phyloP scores from a whole-genome alignment of 495 filamentous ascomycete species.

The Hyaloscypha bicolor region DNA sequence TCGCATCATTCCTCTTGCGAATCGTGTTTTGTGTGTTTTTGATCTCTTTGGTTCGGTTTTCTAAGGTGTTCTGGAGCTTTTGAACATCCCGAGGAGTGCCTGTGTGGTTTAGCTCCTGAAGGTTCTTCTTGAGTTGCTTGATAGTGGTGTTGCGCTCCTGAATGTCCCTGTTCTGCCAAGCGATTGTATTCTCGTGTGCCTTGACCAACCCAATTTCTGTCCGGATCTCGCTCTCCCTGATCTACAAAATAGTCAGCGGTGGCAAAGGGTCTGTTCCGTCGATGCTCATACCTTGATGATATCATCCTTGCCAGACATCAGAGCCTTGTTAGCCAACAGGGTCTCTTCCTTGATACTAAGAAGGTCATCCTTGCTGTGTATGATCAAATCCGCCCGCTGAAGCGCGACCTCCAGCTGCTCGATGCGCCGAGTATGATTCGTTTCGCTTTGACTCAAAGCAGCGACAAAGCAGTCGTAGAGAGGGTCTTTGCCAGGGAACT shows the following conservation, averaged over 20 bases:
- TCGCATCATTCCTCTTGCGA: too few species aligned
- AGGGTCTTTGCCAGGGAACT: slow-evolving; percentile 2
- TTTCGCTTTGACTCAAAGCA: background rate
- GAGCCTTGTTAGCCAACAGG: background rate
- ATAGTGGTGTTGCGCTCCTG: background rate
- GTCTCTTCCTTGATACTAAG: background rate
- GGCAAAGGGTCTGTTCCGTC: too few species aligned
- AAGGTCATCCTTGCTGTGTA: background rate
- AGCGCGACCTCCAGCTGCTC: background rate
- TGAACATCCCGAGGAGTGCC: background rate
- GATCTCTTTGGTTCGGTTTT: too few species aligned
- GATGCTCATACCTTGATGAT: background rate
- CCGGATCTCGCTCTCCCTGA: too few species aligned
- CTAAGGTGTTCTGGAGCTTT: too few species aligned
- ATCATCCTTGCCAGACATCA: background rate
- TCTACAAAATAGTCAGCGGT: too few species aligned
- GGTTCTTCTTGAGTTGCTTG: background rate
- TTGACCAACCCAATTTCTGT: background rate
- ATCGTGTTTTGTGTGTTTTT: too few species aligned
- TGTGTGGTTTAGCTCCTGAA: background rate
- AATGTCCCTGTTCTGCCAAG: background rate
- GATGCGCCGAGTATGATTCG: background rate
- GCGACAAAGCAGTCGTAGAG: background rate
- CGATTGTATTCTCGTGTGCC: background rate
- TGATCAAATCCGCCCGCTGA: background rate